These are phyloP conservation scores for Trichoderma citrinoviride DNA, from an alignment of 2,329 filamentous ascomycete genomes.

Conservation along the genomic window DNA sequence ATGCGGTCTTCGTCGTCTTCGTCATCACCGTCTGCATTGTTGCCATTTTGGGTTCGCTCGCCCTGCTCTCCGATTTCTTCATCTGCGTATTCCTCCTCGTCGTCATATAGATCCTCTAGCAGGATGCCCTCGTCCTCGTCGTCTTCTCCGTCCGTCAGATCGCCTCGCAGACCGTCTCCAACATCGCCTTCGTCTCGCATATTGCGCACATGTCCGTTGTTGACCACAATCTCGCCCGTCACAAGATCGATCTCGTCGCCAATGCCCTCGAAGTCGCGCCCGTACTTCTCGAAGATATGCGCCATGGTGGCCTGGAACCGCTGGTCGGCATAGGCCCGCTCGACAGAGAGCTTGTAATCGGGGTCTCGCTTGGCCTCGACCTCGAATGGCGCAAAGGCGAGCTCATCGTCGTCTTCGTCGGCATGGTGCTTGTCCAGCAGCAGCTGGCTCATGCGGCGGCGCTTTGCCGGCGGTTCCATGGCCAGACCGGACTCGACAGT, in stretches of 20 bases:
- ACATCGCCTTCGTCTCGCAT: slow-evolving; percentile 57
- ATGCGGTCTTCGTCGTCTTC: slow-evolving; percentile 24
- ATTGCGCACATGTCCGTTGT: slow-evolving; percentile 77
- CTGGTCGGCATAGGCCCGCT: slow-evolving; percentile 63
- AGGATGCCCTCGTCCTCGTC: slow-evolving; percentile 38
- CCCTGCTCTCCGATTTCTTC: neutral
- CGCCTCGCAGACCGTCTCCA: slow-evolving; percentile 32
- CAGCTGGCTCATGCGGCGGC: slow-evolving; percentile 52
- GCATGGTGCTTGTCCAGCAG: slow-evolving; percentile 33
- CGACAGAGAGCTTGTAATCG: slow-evolving; percentile 57
- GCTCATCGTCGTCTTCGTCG: slow-evolving; percentile 47
- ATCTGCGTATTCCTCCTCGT: slow-evolving; percentile 24
- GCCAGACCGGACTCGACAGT: slow-evolving; percentile 7
- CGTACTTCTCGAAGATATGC: slow-evolving; percentile 85
- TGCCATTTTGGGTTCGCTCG: neutral
- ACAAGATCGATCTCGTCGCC: slow-evolving; percentile 87
- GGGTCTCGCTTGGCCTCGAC: slow-evolving; percentile 50
- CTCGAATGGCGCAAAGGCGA: slow-evolving; percentile 47
- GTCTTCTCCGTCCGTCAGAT: slow-evolving; percentile 38
- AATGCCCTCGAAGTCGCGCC: slow-evolving; percentile 74
- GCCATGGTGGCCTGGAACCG: slow-evolving; percentile 83
- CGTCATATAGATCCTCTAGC: slow-evolving; percentile 34
- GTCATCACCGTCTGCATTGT: slow-evolving; percentile 16
- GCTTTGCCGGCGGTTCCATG: slow-evolving; percentile 62
- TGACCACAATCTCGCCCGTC: slow-evolving; percentile 78